A percentile compares a stretch with the other conserved stretches of the same genome.
Evolutionary conservation across 2,329 filamentous ascomycete species (phyloP).

Genomic region (Aspergillus amoenus): DNA sequence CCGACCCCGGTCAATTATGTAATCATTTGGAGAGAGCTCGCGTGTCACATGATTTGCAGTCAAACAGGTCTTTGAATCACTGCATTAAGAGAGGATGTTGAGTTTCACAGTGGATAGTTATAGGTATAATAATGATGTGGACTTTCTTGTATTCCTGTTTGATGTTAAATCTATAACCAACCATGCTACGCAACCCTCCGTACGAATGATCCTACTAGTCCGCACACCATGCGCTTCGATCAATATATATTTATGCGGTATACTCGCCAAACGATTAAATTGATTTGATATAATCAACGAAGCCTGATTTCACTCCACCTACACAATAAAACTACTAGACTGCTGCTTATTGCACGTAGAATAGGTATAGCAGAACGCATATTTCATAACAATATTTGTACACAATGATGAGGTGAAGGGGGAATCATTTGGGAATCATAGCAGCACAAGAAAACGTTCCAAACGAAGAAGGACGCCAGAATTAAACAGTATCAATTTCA

Average conservation of each 20-base stretch:
- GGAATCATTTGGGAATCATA: conserved; percentile 22
- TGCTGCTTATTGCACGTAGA: not conserved
- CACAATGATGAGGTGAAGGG: conserved; percentile 14
- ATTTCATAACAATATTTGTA: conserved; percentile 13
- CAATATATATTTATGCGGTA: no score
- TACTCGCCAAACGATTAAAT: no score
- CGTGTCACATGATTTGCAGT: conserved; percentile 1
- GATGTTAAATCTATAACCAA: no score
- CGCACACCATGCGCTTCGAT: no score
- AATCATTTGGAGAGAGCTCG: conserved; percentile 6
- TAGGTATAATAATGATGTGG: no score
- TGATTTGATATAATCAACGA: not conserved
- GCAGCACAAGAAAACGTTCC: conserved; percentile 7
- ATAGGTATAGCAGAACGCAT: not conserved
- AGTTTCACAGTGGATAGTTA: no score
- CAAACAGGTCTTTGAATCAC: no score
- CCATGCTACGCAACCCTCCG: no score
- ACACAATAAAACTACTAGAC: not conserved
- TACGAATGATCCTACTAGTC: no score
- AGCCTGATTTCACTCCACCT: not conserved
- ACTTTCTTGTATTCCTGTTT: no score
- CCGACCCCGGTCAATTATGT: not conserved
- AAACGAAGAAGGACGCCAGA: not conserved
- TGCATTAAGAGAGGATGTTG: no score
- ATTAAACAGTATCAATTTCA: not conserved